These are phyloP conservation scores for Aphanocladium album DNA, from an alignment of 2,329 filamentous ascomycete species.

Conservation along the genomic window DNA sequence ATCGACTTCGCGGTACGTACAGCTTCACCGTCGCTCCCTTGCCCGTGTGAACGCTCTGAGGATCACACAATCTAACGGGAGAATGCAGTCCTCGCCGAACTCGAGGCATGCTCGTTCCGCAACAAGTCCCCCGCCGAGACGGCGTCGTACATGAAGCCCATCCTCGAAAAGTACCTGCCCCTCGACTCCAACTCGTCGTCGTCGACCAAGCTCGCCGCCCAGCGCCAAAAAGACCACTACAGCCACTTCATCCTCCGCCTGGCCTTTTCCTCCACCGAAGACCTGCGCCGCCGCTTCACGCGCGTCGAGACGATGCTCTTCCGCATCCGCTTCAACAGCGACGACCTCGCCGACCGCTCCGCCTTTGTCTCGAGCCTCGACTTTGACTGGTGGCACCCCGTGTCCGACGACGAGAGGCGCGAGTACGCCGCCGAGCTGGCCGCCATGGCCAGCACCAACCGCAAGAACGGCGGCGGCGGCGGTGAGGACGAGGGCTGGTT, in stretches of 20 bases:
- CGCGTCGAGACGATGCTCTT: slow-evolving; percentile 89
- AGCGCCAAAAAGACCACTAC: slow-evolving; percentile 94
- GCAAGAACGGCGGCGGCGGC: slow-evolving; percentile 24
- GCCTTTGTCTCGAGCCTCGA: slow-evolving; percentile 73
- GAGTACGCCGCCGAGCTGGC: slow-evolving; percentile 57
- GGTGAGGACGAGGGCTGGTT: slow-evolving; percentile 82
- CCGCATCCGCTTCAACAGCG: slow-evolving; percentile 71
- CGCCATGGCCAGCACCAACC: slow-evolving; percentile 33
- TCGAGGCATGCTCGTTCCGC: slow-evolving; percentile 93
- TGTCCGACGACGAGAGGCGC: slow-evolving; percentile 72
- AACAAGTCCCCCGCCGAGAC: slow-evolving; percentile 85
- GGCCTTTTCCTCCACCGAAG: slow-evolving; percentile 87
- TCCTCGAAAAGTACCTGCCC: slow-evolving; percentile 82
- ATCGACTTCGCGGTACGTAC: slow-evolving; percentile 67
- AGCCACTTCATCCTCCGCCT: slow-evolving; percentile 94
- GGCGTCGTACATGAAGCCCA: slow-evolving; percentile 72
- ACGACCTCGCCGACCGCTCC: slow-evolving; percentile 66
- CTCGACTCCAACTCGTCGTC: slow-evolving; percentile 69
- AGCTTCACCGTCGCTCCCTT: no score
- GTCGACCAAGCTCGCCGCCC: slow-evolving; percentile 54
- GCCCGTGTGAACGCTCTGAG: not conserved
- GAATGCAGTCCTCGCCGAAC: slow-evolving; percentile 67
- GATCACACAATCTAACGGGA: not conserved
- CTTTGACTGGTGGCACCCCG: slow-evolving; percentile 86
- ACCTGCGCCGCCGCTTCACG: slow-evolving; percentile 79